Evolutionary conservation across 371 early-diverging fungal species (phyloP).

Genomic region (Rhizomucor pusillus): DNA sequence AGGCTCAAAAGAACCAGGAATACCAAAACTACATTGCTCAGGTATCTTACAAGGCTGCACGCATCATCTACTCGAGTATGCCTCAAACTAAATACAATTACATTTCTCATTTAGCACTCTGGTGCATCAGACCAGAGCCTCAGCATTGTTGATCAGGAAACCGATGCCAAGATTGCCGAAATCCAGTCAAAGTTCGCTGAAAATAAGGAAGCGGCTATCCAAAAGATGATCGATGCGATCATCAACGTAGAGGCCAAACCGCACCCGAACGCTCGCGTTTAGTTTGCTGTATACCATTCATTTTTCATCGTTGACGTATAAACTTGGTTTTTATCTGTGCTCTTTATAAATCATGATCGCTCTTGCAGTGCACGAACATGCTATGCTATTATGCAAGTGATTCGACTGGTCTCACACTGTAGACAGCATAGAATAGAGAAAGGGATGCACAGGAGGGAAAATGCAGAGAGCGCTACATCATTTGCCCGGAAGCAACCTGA

Average conservation of each 20-base stretch:
- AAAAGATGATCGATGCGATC: slow-evolving; percentile 72
- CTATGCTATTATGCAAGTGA: too few species aligned
- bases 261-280: slow-evolving; percentile 56
- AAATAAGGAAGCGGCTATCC: slow-evolving; percentile 72
- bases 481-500: too few species aligned
- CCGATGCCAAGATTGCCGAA: slow-evolving; percentile 72
- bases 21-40: slow-evolving; percentile 79
- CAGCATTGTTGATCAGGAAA: slow-evolving; percentile 73
- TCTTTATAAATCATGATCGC: too few species aligned
- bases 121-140: slow-evolving; percentile 73
- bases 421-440: too few species aligned
- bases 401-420: too few species aligned
- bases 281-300: slow-evolving; percentile 1
- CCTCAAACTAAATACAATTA: too few species aligned
- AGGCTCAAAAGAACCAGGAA: slow-evolving; percentile 81
- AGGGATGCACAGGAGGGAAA: too few species aligned
- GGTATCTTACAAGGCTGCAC: slow-evolving; percentile 44
- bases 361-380: too few species aligned
- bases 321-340: too few species aligned
- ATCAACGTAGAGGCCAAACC: slow-evolving; percentile 72
- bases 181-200: slow-evolving; percentile 62
- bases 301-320: too few species aligned
- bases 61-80: too few species aligned
- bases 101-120: slow-evolving; percentile 52
- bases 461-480: too few species aligned